phyloP scores from a whole-genome alignment of 306 rosid species.

The Pyrus pyrifolia region DNA sequence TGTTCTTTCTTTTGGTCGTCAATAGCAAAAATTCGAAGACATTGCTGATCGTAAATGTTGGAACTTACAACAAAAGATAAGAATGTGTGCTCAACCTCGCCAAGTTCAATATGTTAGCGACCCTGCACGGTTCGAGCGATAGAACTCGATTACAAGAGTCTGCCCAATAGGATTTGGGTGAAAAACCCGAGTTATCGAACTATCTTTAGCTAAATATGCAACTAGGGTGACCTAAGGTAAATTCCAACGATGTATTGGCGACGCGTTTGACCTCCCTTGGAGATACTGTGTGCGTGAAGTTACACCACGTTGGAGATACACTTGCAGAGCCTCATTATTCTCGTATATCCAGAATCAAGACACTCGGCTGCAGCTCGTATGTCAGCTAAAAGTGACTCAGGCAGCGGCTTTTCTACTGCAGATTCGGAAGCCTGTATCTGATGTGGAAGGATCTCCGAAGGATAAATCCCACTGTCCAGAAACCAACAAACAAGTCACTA shows the following conservation, averaged over 20 bases:
- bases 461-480: conserved; percentile 72
- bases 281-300: conserved; percentile 10
- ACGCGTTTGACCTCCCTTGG: neutral
- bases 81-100: neutral
- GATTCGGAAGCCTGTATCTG: conserved; percentile 26
- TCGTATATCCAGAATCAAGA: conserved; percentile 45
- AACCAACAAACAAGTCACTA: conserved; percentile 21
- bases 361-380: conserved; percentile 40
- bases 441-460: conserved; percentile 61
- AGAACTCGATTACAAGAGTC: too few species aligned
- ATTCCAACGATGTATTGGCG: neutral
- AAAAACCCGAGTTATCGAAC: neutral
- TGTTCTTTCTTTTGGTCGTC: neutral
- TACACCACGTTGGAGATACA: conserved; percentile 45
- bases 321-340: conserved; percentile 60
- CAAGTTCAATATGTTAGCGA: neutral
- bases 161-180: too few species aligned
- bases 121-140: neutral
- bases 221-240: neutral
- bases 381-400: conserved; percentile 33
- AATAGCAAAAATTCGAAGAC: neutral
- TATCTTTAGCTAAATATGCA: neutral
- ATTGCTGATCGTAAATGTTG: neutral
- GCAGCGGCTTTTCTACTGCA: conserved; percentile 20
- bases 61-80: neutral